Percentiles rank a stretch among this genome's conserved stretches.
These are phyloP conservation scores for Penicillium sp. DNA, from an alignment of 2,329 filamentous ascomycete genomes.

Conservation along the genomic window DNA sequence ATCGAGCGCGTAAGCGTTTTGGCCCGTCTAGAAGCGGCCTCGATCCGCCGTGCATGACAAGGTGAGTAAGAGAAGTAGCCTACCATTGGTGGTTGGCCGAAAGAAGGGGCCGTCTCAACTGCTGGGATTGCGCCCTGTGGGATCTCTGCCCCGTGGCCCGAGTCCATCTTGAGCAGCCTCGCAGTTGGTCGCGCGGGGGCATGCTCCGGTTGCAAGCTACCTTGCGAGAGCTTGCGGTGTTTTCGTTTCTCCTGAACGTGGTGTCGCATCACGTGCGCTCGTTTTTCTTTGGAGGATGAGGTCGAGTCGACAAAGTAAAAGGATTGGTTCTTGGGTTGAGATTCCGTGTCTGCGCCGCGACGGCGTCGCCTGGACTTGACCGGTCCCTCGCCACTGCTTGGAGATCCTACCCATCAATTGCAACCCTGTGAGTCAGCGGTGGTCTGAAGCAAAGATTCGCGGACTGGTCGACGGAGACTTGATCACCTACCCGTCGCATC, in stretches of 20 bases:
- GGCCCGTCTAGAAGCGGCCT: background rate
- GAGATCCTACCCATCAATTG: slow-evolving; percentile 11
- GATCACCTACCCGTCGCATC: slow-evolving; percentile 11
- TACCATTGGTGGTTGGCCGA: slow-evolving; percentile 17
- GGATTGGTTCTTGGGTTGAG: slow-evolving; percentile 24
- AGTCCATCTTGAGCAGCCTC: slow-evolving; percentile 6
- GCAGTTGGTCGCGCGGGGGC: background rate
- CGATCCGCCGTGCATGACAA: background rate
- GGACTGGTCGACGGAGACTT: background rate
- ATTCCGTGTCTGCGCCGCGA: slow-evolving; percentile 19
- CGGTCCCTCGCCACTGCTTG: slow-evolving; percentile 13
- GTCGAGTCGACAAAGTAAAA: slow-evolving; percentile 40
- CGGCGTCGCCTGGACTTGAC: slow-evolving; percentile 23
- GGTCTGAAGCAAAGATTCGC: background rate
- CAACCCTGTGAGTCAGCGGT: background rate
- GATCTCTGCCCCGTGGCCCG: slow-evolving; percentile 4
- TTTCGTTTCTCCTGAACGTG: slow-evolving; percentile 39
- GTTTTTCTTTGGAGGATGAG: slow-evolving; percentile 38
- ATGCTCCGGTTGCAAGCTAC: slow-evolving; percentile 4
- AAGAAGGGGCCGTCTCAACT: background rate
- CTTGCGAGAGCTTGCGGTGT: slow-evolving; percentile 26
- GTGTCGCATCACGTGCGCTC: slow-evolving; percentile 41
- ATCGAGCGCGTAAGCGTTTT: slow-evolving; percentile 4
- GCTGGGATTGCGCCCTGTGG: background rate
- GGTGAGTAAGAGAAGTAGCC: slow-evolving; percentile 1